Conservation (phyloP, 805 yeast species). For the Wickerhamiella dianesei region DNA sequence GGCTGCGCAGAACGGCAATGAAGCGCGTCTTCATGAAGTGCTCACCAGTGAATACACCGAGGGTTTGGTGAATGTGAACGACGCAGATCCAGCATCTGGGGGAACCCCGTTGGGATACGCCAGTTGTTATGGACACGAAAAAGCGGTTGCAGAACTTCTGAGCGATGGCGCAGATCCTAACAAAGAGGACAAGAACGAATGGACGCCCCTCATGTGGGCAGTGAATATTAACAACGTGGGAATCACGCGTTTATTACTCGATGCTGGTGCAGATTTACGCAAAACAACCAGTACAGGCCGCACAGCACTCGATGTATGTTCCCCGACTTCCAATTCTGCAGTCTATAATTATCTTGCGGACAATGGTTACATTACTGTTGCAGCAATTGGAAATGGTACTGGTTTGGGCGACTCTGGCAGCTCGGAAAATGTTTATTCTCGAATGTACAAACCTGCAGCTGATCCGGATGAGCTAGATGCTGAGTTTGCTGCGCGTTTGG, state of each 20-base stretch:
- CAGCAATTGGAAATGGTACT: neutral
- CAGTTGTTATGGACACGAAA: slow-evolving; percentile 29
- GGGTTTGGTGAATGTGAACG: slow-evolving; percentile 22
- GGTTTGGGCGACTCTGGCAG: neutral
- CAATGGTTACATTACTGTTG: slow-evolving; percentile 16
- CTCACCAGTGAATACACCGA: slow-evolving; percentile 19
- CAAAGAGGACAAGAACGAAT: slow-evolving; percentile 26
- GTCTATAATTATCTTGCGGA: slow-evolving; percentile 43
- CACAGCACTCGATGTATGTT: slow-evolving; percentile 43
- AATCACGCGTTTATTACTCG: slow-evolving; percentile 59
- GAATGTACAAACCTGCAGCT: slow-evolving; percentile 14
- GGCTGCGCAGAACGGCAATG: slow-evolving; percentile 28
- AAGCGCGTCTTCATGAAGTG: slow-evolving; percentile 20
- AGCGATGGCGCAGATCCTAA: slow-evolving; percentile 27
- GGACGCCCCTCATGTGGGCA: slow-evolving; percentile 88
- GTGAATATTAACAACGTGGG: slow-evolving; percentile 79
- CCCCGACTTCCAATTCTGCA: slow-evolving; percentile 35
- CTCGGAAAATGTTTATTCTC: slow-evolving; percentile 2
- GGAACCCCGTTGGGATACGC: slow-evolving; percentile 29
- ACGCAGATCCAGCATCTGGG: slow-evolving; percentile 26
- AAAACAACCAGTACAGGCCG: slow-evolving; percentile 34
- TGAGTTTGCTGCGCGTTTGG: slow-evolving; percentile 11
- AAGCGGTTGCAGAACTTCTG: slow-evolving; percentile 25
- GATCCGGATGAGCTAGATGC: slow-evolving; percentile 18
- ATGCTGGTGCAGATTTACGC: slow-evolving; percentile 31